phyloP scores from a whole-genome alignment of 495 filamentous ascomycete species.

The Bacidia gigantensis region DNA sequence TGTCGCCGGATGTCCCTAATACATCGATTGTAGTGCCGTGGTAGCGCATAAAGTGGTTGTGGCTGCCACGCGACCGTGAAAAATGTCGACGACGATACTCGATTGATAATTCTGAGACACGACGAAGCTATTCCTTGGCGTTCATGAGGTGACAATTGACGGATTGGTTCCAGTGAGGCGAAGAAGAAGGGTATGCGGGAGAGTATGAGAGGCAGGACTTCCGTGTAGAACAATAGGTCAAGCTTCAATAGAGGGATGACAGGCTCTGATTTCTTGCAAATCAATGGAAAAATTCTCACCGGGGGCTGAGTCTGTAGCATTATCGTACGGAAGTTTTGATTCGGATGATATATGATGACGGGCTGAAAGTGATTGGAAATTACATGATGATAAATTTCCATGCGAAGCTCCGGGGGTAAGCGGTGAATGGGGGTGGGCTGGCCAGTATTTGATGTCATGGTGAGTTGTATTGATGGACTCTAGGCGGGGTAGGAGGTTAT shows the following conservation, averaged over 20 bases:
- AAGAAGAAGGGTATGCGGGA: background rate
- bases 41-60: background rate
- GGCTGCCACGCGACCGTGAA: background rate
- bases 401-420: no score
- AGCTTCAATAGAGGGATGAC: background rate
- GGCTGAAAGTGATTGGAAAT: no score
- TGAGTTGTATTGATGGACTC: no score
- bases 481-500: no score
- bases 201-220: background rate
- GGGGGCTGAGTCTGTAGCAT: no score
- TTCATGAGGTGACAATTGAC: background rate
- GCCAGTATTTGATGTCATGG: no score
- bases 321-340: no score
- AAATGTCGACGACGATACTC: background rate
- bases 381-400: no score
- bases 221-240: background rate
- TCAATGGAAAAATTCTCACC: no score
- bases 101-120: background rate
- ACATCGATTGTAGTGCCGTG: background rate
- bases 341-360: no score
- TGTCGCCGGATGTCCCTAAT: background rate
- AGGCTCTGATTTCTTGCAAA: no score
- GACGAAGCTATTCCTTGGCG: background rate
- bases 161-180: background rate
- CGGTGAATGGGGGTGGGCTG: no score